These are phyloP conservation scores for Aspergillus sp. DNA, from an alignment of 2,329 filamentous ascomycete species.

Conservation along the genomic window DNA sequence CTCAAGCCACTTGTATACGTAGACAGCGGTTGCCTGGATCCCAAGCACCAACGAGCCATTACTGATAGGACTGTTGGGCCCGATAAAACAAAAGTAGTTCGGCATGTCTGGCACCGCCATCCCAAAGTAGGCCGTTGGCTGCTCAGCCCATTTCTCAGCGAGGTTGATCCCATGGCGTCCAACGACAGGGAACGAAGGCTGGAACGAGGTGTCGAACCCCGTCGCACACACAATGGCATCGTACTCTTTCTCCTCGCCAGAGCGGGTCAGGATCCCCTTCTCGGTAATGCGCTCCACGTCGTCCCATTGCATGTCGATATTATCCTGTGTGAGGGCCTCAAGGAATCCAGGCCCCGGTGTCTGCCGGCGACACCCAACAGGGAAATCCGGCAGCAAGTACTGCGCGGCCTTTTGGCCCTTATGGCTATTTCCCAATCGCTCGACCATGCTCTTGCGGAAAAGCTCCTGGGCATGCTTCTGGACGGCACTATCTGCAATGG, in stretches of 20 bases:
- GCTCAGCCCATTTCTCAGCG: slow-evolving; percentile 15
- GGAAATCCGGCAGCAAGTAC: slow-evolving; percentile 20
- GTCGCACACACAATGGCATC: slow-evolving; percentile 39
- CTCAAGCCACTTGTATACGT: slow-evolving; percentile 23
- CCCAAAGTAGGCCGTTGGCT: slow-evolving; percentile 22
- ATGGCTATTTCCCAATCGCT: slow-evolving; percentile 12
- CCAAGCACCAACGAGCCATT: slow-evolving; percentile 19
- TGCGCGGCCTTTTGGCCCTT: neutral
- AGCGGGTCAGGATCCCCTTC: slow-evolving; percentile 16
- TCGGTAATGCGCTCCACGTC: slow-evolving; percentile 21
- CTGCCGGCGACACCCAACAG: slow-evolving; percentile 24
- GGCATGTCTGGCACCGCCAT: slow-evolving; percentile 20
- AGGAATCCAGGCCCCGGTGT: slow-evolving; percentile 26
- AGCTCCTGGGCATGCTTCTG: slow-evolving; percentile 5
- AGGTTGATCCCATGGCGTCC: slow-evolving; percentile 22
- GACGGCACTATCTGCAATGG: neutral
- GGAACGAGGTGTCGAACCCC: slow-evolving; percentile 41
- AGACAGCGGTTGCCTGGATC: slow-evolving; percentile 16
- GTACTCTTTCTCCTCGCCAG: slow-evolving; percentile 17
- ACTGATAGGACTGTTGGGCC: slow-evolving; percentile 17
- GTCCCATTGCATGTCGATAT: slow-evolving; percentile 20
- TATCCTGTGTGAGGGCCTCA: slow-evolving; percentile 22
- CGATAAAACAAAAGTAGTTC: slow-evolving; percentile 28
- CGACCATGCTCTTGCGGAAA: slow-evolving; percentile 16
- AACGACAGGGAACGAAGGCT: slow-evolving; percentile 33